Evolutionary conservation across 2,329 filamentous ascomycete species (phyloP), one percentile per base, ranked within the genome.

Genomic region (Claviceps sp.): DNA sequence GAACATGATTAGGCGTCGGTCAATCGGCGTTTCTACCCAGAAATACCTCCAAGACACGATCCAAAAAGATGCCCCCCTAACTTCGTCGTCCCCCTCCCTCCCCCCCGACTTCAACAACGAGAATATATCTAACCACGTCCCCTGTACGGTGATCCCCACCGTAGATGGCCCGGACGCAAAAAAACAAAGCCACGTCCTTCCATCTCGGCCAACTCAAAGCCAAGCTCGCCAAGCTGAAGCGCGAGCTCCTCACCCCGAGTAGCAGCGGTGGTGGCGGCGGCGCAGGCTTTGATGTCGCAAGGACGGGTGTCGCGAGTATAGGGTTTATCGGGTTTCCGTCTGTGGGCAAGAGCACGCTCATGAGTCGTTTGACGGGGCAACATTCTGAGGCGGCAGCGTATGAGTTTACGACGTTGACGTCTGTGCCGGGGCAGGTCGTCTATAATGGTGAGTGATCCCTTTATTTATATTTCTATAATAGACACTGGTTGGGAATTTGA

Each of bases 271-370:
- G 91, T 52, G 90, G 87, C 53, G 89, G 82, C 57, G 88, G 87
- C 66, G 74, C 85, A 55, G 93, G 93, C 54, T 98, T 98, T 76
- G 93, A 98, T 74, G 93, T 98, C 58, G 93, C 93, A 56, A 85
- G 93, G 69, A 98, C 93, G 49, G 93, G 93, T 76, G 93, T 97
- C 57, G 93, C 93, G 58, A 95, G 88, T 75, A 83, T 98, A 63
- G 91, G 91, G 44, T 97, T 97, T 72, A 96, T 97, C 65, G 93
- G 93, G 36, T 98, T 98, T 64, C 93, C 93, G 1, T 98, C 93
- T 1, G 93, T 98, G 56, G 93, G 93, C 56, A 98, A 98, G 74
- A 95, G 89, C 78, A 98, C 93, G 49, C 76, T 98, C 62, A 96
- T 98, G 90, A 95, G 84, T 66, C 82, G 76, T 64, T 72, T 98